Base-by-base conservation (phyloP, 2,329 filamentous ascomycete genomes). In the Claviceps citrina region DNA sequence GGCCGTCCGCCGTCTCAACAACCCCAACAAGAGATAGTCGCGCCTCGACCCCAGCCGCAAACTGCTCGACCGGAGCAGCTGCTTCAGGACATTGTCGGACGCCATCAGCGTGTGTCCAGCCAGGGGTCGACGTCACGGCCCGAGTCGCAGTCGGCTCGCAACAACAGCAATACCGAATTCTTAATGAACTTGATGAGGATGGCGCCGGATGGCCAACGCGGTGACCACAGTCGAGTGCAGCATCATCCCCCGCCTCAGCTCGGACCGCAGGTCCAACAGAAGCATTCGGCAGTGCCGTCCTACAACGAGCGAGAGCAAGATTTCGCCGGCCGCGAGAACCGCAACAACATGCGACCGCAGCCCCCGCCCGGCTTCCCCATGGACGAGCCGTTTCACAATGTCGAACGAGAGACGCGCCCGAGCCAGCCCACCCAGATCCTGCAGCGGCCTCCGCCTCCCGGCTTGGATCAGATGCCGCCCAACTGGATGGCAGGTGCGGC, bases 141-240 rank as follows among this genome's bases (percentile, higher is more conserved):
- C 27, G 68, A 73, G 38, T 63, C 64, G 43, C 60, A 47, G 48
- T 47, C 45, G 40, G 54, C 55, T 49, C 65, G 62, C 36, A 68
- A 64, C 54, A 78, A 71, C 54, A 74, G 68, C 49, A 83, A 89
- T 50, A 75, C 81, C n/a, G 82, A 93, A 47, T 87, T 91, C 55
- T 64, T 94, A 36, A 83, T 93, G 60, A 82, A 78, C 45, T 68
- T 94, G 24, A 91, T 94, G 83, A 67, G 70, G 43, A 62, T 61
- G 28, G 54, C 54, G 1, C 63, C 68, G 0, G 70, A 76, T 22
- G 56, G 61, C 5, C 67, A 68, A 30, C 61, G 66, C 44, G 62
- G 64, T 26, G 73, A 76, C 39, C 71, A 72, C 41, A 53, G 36
- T n/a, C 40, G 43, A 18, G 44, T 39, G 19, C 40, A 38, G 32